phyloP scores from a whole-genome alignment of 306 rosid species.

The Carpinus viminea region DNA sequence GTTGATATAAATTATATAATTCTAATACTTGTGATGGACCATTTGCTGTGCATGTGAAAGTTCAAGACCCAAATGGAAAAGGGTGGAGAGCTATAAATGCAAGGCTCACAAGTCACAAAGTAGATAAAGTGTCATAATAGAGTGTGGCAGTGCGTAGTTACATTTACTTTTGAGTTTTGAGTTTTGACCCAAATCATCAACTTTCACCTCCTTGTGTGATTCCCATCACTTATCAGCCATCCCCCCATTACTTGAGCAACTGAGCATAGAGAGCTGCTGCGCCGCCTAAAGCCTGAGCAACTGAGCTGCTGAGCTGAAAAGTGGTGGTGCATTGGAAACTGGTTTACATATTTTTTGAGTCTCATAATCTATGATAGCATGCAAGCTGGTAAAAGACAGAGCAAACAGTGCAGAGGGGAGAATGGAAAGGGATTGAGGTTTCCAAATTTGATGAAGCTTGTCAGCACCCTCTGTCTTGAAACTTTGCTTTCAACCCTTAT shows the following conservation, averaged over 20 bases:
- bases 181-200: not conserved
- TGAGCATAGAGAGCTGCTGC: not conserved
- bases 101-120: not conserved
- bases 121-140: not conserved
- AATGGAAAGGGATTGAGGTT: not conserved
- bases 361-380: not conserved
- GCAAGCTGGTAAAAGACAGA: not conserved
- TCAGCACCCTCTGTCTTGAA: not conserved
- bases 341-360: no score
- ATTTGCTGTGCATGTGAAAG: no score
- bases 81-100: not conserved
- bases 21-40: no score
- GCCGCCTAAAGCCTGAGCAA: no score
- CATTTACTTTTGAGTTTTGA: not conserved
- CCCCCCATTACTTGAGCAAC: not conserved
- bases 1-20: no score
- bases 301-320: no score
- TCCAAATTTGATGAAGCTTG: conserved; percentile 7
- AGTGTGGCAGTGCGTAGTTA: not conserved
- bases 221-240: not conserved
- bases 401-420: not conserved
- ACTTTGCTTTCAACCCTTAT: conserved; percentile 10
- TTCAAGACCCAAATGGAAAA: not conserved
- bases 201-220: not conserved
- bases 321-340: no score